These are phyloP conservation scores for Salix caprea DNA, from an alignment of 345 rosid species.

Conservation along the genomic window DNA sequence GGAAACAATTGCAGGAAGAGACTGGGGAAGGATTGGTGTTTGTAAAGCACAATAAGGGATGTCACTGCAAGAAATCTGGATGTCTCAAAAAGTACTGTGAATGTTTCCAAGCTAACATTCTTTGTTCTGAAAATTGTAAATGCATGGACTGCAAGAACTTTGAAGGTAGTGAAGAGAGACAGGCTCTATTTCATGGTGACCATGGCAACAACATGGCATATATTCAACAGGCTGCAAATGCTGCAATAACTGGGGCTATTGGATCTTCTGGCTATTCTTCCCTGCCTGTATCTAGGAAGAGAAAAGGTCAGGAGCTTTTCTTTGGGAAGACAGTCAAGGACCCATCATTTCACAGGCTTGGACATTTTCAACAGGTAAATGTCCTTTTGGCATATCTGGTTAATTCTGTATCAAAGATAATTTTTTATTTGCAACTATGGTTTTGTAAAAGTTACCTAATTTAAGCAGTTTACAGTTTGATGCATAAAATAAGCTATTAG, in stretches of 20 bases:
- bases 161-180: conserved; percentile 98
- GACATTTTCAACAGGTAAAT: conserved; percentile 68
- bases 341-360: conserved; percentile 50
- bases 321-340: conserved; percentile 65
- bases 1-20: conserved; percentile 58
- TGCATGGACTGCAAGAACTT: conserved; percentile 97
- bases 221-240: conserved; percentile 98
- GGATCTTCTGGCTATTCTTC: conserved; percentile 92
- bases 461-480: not conserved
- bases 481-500: not conserved
- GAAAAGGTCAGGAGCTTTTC: conserved; percentile 75
- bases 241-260: conserved; percentile 96
- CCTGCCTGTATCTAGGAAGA: conserved; percentile 65
- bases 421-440: not conserved
- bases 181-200: conserved; percentile 87
- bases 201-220: conserved; percentile 76
- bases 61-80: conserved; percentile 97
- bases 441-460: not conserved
- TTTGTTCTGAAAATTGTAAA: conserved; percentile 94
- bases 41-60: conserved; percentile 97
- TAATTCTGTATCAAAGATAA: not conserved
- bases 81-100: conserved; percentile 99
- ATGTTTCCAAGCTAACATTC: conserved; percentile 95
- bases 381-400: conserved; percentile 9
- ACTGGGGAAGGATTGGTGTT: conserved; percentile 59